These are phyloP conservation scores for Apiospora marii DNA, from an alignment of 2,329 filamentous ascomycete genomes.

Conservation along the genomic window DNA sequence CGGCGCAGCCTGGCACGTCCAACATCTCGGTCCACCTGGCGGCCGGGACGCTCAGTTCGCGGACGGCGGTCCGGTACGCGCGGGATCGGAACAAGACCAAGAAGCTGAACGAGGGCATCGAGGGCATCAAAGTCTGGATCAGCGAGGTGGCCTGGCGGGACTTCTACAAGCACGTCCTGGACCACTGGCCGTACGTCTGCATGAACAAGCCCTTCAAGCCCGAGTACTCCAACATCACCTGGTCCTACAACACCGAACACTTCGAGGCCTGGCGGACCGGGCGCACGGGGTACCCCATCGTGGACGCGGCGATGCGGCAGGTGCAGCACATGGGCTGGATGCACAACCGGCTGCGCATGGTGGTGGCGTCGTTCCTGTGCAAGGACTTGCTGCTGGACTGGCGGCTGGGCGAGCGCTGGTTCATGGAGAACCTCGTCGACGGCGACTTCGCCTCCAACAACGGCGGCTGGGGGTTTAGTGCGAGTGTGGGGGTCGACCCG, in stretches of 20 bases:
- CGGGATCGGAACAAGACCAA: conserved; percentile 55
- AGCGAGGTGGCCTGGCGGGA: conserved; percentile 87
- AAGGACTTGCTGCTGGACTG: conserved; percentile 86
- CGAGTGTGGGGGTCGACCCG: conserved; percentile 72
- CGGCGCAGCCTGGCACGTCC: conserved; percentile 69
- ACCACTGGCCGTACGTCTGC: conserved; percentile 84
- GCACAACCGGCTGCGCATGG: conserved; percentile 88
- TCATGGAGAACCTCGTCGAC: conserved; percentile 83
- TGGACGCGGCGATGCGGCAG: conserved; percentile 88
- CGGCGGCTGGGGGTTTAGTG: conserved; percentile 62
- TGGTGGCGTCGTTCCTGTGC: conserved; percentile 79
- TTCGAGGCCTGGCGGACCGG: conserved; percentile 81
- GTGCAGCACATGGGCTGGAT: conserved; percentile 74
- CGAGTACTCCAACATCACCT: conserved; percentile 81
- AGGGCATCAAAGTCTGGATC: conserved; percentile 78
- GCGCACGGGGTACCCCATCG: conserved; percentile 80
- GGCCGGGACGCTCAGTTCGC: conserved; percentile 71
- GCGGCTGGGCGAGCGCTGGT: conserved; percentile 81
- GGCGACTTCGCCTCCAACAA: conserved; percentile 84
- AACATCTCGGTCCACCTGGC: conserved; percentile 76
- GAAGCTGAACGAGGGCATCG: conserved; percentile 70
- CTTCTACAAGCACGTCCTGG: conserved; percentile 87
- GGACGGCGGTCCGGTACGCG: conserved; percentile 71
- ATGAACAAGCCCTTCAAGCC: conserved; percentile 77
- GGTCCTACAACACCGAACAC: conserved; percentile 76